Conservation (phyloP, 805 yeast species). For the Ogataea salicorniae region DNA sequence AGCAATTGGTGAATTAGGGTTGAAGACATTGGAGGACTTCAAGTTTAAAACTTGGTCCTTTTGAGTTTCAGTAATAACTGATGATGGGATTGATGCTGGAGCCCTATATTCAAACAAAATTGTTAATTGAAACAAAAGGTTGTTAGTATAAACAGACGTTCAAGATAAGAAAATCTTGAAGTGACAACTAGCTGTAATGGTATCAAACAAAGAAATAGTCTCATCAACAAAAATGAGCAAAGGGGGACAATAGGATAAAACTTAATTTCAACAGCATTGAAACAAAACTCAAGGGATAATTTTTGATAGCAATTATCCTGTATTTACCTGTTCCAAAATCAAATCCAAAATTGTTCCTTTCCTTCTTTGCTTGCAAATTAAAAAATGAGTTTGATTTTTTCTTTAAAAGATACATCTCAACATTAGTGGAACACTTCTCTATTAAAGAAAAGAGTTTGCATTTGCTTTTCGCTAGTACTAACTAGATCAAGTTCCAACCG, state of each 20-base stretch:
- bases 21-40: slow-evolving; percentile 20
- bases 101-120: slow-evolving; percentile 14
- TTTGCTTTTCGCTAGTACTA: slow-evolving; percentile 40
- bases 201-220: neutral
- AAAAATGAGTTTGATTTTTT: neutral
- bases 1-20: slow-evolving; percentile 24
- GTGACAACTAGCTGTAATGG: neutral
- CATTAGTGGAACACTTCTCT: neutral
- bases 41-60: slow-evolving; percentile 11
- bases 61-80: slow-evolving; percentile 8
- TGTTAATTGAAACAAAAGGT: neutral
- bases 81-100: slow-evolving; percentile 14
- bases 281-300: too few species aligned
- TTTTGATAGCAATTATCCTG: neutral
- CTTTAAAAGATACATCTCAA: neutral
- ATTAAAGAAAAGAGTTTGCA: slow-evolving; percentile 17
- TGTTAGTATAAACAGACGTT: neutral
- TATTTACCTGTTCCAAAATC: neutral
- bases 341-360: neutral
- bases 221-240: neutral
- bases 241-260: neutral
- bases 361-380: neutral
- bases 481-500: slow-evolving; percentile 41
- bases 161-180: neutral
- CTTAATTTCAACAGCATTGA: too few species aligned